phyloP scores from a whole-genome alignment of 768 basidiomycete species.

The Leccinum pellstonianum region DNA sequence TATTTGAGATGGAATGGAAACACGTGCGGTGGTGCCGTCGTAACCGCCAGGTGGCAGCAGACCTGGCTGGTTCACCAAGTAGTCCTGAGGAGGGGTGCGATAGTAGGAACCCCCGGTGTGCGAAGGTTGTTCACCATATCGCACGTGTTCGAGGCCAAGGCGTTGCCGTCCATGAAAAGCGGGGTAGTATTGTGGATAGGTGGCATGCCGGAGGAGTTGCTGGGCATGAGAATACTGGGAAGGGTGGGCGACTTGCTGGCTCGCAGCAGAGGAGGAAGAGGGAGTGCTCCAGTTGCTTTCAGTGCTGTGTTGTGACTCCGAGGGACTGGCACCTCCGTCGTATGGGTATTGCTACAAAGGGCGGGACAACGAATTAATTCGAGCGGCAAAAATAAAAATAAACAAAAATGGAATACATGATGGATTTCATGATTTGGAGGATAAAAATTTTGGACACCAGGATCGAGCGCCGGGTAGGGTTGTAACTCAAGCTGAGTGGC shows the following conservation, averaged over 20 bases:
- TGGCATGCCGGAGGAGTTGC: background rate
- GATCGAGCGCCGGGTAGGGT: slow-evolving; percentile 14
- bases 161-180: slow-evolving; percentile 25
- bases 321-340: slow-evolving; percentile 24
- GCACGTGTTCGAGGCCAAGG: slow-evolving; percentile 23
- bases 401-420: slow-evolving; percentile 12
- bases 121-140: slow-evolving; percentile 16
- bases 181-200: slow-evolving; percentile 19
- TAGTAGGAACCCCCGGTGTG: slow-evolving; percentile 15
- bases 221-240: slow-evolving; percentile 12
- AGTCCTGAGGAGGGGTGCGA: slow-evolving; percentile 14
- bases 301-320: slow-evolving; percentile 22
- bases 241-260: slow-evolving; percentile 11
- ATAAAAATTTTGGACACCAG: slow-evolving; percentile 10
- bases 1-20: slow-evolving; percentile 5
- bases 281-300: slow-evolving; percentile 30
- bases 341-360: slow-evolving; percentile 19
- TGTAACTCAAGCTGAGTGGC: slow-evolving; percentile 19
- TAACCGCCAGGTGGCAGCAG: slow-evolving; percentile 19
- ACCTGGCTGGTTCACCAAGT: background rate
- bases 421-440: slow-evolving; percentile 15
- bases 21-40: slow-evolving; percentile 5
- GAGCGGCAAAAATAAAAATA: background rate
- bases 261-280: slow-evolving; percentile 24
- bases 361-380: background rate